Percentiles rank a stretch among this genome's conserved stretches.
Conservation (phyloP, 1,284 basidiomycete genomes). For the Rhodotorula sp. region DNA sequence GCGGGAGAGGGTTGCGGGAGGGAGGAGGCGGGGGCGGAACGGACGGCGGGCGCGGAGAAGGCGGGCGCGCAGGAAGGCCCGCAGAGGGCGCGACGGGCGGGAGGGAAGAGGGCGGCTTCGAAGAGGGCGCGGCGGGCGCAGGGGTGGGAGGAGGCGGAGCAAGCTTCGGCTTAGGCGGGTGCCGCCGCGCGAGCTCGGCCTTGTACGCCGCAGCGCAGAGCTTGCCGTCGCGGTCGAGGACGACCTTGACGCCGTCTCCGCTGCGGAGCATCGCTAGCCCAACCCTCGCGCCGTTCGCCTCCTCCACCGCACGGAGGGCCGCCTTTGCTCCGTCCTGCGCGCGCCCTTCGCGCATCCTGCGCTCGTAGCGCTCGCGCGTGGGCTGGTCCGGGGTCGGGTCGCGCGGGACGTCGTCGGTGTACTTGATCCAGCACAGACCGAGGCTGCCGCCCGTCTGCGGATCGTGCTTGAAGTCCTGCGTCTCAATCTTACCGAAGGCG, state of each 20-base stretch:
- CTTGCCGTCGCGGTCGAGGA: constrained; percentile 53
- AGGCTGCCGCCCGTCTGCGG: constrained; percentile 75
- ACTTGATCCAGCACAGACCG: constrained; percentile 79
- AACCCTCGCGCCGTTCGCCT: constrained; percentile 53
- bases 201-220: constrained; percentile 53
- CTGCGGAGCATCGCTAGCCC: constrained; percentile 49
- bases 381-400: constrained; percentile 22
- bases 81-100: constrained; percentile 10
- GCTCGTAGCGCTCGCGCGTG: constrained; percentile 28
- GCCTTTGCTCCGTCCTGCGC: constrained; percentile 50
- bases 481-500: constrained; percentile 66
- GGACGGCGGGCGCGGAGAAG: constrained; percentile 22
- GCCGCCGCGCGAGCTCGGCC: constrained; percentile 59
- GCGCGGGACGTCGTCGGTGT: constrained; percentile 52
- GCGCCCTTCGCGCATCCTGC: constrained; percentile 35
- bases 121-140: not conserved
- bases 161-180: constrained; percentile 27
- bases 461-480: constrained; percentile 80
- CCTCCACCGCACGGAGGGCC: constrained; percentile 50
- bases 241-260: constrained; percentile 50
- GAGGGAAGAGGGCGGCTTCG: not conserved
- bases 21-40: constrained; percentile 15
- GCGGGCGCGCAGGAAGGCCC: constrained; percentile 8
- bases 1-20: constrained; percentile 12
- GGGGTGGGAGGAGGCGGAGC: not conserved